A percentile compares a stretch with the other conserved stretches of the same genome.
phyloP scores from a whole-genome alignment of 2,329 filamentous ascomycete species.

The Arachnomyces sp. region DNA sequence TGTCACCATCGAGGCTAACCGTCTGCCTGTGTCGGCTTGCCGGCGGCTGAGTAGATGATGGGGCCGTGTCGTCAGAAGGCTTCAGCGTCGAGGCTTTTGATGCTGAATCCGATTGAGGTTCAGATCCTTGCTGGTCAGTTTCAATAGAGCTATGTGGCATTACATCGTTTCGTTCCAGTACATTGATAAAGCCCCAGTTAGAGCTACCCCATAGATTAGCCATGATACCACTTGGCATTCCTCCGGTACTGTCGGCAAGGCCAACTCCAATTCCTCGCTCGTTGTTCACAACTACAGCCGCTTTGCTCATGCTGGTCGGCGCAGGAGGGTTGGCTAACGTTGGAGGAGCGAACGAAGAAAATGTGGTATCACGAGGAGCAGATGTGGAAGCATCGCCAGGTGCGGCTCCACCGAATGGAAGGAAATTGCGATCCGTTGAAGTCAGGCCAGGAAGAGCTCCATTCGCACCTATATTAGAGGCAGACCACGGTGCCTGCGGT shows the following conservation, averaged over 20 bases:
- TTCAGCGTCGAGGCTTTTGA: slow-evolving; percentile 10
- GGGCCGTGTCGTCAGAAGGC: slow-evolving; percentile 14
- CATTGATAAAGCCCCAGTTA: slow-evolving; percentile 66
- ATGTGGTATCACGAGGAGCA: slow-evolving; percentile 38
- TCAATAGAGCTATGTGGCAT: slow-evolving; percentile 23
- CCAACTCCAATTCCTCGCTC: slow-evolving; percentile 63
- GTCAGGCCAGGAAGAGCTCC: slow-evolving; percentile 77
- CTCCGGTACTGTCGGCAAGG: slow-evolving; percentile 54
- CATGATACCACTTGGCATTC: slow-evolving; percentile 75
- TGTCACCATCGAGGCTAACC: slow-evolving; percentile 46
- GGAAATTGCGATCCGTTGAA: slow-evolving; percentile 70
- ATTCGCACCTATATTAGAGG: slow-evolving; percentile 38
- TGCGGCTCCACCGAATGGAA: slow-evolving; percentile 55
- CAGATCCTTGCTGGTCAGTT: slow-evolving; percentile 13
- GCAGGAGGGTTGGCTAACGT: slow-evolving; percentile 79
- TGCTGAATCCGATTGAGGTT: slow-evolving; percentile 14
- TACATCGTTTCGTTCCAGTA: slow-evolving; percentile 49
- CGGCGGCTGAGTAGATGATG: slow-evolving; percentile 19
- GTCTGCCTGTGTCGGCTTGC: slow-evolving; percentile 47
- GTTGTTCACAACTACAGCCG: slow-evolving; percentile 71
- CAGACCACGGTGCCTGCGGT: slow-evolving; percentile 35
- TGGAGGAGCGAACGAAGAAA: slow-evolving; percentile 66
- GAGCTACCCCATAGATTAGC: slow-evolving; percentile 91
- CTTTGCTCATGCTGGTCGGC: slow-evolving; percentile 77
- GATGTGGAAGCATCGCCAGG: slow-evolving; percentile 26